A percentile compares a stretch with the other conserved stretches of the same genome.
Evolutionary conservation across 345 rosid genomes (phyloP).

Genomic region (Cardamine chenopodiifolia): DNA sequence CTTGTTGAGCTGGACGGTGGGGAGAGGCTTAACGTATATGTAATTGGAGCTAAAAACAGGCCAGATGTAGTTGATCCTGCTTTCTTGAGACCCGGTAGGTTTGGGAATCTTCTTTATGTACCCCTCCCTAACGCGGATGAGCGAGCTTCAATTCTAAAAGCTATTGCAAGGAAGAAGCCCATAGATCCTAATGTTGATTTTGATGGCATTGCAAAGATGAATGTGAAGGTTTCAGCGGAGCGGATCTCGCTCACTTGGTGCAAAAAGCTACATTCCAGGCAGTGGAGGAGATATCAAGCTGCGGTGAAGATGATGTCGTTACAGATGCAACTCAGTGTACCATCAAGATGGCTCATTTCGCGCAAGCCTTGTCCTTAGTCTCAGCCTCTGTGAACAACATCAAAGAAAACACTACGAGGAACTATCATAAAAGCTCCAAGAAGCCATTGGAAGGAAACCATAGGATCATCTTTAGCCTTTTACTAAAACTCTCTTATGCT

Average conservation of each 20-base stretch:
- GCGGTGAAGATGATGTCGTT: conserved; percentile 20
- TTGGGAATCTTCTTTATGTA: conserved; percentile 82
- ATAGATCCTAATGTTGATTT: conserved; percentile 77
- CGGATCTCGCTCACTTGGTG: conserved; percentile 90
- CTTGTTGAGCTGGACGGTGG: conserved; percentile 92
- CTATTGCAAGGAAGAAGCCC: conserved; percentile 73
- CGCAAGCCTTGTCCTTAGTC: conserved; percentile 58
- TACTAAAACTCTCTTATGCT: background rate
- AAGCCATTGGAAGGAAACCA: conserved; percentile 38
- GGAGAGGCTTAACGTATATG: conserved; percentile 71
- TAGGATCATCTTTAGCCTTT: conserved; percentile 15
- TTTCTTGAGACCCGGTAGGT: conserved; percentile 86
- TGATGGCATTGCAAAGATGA: conserved; percentile 59
- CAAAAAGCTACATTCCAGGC: conserved; percentile 77
- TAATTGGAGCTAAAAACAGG: conserved; percentile 96
- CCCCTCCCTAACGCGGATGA: conserved; percentile 79
- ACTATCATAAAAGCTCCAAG: conserved; percentile 48
- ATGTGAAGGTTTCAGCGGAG: conserved; percentile 86
- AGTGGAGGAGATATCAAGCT: conserved; percentile 51
- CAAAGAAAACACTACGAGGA: conserved; percentile 50
- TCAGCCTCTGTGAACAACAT: conserved; percentile 67
- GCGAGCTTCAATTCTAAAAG: conserved; percentile 77
- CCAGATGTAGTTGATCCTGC: conserved; percentile 90
- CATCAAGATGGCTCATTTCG: conserved; percentile 63
- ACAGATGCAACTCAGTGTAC: conserved; percentile 36